Evolutionary conservation across 1,284 basidiomycete genomes (phyloP), one percentile per base, ranked within the genome.

Genomic region (Volvariella volvacea): DNA sequence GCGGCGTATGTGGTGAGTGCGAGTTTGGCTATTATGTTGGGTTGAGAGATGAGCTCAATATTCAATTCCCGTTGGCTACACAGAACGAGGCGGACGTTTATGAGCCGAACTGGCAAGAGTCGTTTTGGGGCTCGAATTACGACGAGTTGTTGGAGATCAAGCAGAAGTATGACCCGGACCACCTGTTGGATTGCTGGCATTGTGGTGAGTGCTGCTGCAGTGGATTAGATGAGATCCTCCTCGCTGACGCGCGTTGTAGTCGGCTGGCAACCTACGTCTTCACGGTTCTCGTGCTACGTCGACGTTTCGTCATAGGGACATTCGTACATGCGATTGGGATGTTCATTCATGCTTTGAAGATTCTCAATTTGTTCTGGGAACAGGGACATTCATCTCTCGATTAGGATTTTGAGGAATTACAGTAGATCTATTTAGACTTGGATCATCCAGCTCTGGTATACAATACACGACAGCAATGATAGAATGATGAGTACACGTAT

Each of bases 31-130:
- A n/a, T n/a, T n/a, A n/a, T n/a, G n/a, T n/a, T n/a, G n/a, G n/a
- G n/a, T n/a, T n/a, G n/a, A n/a, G n/a, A n/a, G n/a, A n/a, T n/a
- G n/a, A n/a, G n/a, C n/a, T n/a, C n/a, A n/a, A n/a, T n/a, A n/a
- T n/a, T n/a, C n/a, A n/a, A n/a, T n/a, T n/a, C n/a, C n/a, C n/a
- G 9, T 25, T 20, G 39, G 19, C 15, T 21, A 21, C 12, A 9
- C 49, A 76, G 74, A 81, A 78, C 50, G 77, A 80, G 55, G 74
- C 68, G 4, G 74, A 80, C 52, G 70, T 78, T 2, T 71, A 76
- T 42, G 76, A 80, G 53, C 67, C 69, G 3, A 64, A 78, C 45
- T 66, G 73, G 53, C 62, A 76, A 61, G 66, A 57, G 8, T 59
- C 73, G 1, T 80, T 77, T 55, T 80, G 76, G 77, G 77, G 76